Evolutionary conservation across 2,329 filamentous ascomycete species (phyloP).

Genomic region (Sphaerulina vaccinii): DNA sequence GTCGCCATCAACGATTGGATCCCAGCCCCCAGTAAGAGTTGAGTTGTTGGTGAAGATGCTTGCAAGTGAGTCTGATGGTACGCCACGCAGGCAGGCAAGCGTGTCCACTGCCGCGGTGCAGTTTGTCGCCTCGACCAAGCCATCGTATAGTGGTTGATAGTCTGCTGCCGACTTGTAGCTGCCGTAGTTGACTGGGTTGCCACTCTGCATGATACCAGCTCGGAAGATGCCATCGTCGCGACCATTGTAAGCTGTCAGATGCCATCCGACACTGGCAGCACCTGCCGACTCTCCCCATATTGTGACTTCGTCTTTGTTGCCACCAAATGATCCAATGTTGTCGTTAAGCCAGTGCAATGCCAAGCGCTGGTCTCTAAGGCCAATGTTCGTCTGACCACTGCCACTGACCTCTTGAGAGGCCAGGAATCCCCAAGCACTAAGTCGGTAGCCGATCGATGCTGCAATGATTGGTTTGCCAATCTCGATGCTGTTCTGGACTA

Average conservation of each 20-base stretch:
- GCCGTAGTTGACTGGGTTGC: constrained; percentile 27
- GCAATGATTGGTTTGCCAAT: constrained; percentile 54
- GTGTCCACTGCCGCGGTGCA: constrained; percentile 60
- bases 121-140: constrained; percentile 57
- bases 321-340: constrained; percentile 63
- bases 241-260: constrained; percentile 49
- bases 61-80: constrained; percentile 33
- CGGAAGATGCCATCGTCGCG: constrained; percentile 51
- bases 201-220: constrained; percentile 49
- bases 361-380: constrained; percentile 46
- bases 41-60: constrained; percentile 30
- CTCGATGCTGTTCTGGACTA: constrained; percentile 50
- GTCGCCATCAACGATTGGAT: constrained; percentile 55
- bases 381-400: constrained; percentile 54
- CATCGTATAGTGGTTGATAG: constrained; percentile 61
- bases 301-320: constrained; percentile 59
- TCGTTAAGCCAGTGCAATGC: constrained; percentile 48
- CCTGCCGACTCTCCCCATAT: constrained; percentile 45
- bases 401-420: constrained; percentile 54
- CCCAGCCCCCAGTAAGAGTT: constrained; percentile 38
- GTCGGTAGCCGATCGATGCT: constrained; percentile 62
- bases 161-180: constrained; percentile 21
- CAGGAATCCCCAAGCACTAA: constrained; percentile 69
- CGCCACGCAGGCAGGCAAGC: constrained; percentile 63
- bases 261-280: constrained; percentile 46